Base-by-base conservation (phyloP, 1,139 yeast species). In the Hyphopichia wangnamkhiaoensis region DNA sequence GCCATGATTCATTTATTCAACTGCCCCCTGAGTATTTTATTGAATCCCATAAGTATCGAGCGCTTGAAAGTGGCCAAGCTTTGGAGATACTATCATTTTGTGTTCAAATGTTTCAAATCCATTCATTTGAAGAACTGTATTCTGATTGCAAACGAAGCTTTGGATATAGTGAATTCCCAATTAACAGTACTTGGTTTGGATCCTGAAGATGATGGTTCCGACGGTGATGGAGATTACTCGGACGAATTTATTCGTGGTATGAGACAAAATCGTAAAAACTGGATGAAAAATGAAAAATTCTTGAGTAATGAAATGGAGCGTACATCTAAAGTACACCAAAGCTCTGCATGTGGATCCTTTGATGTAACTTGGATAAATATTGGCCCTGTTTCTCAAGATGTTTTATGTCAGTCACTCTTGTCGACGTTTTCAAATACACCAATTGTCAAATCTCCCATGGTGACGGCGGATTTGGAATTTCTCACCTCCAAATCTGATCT, bases 81-180 rank as follows among this genome's bases (percentile, higher is more conserved):
- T 19, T 58, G 60, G 60, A 38, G 36, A 27, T 38, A 41, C 3
- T 58, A 49, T 38, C 44, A 46, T 28, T 55, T 49, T 33, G 31
- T 49, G 4, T 57, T 56, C 34, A 46, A 45, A 25, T 43, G 53
- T 5, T 58, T 55, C 43, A 52, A 48, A 27, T 37, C 42, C 26
- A 38, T 45, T 21, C 61, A 58, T 40, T 52, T 46, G 34, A 18
- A 46, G 23, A 52, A 51, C 37, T 44, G 54, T 14, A 39, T 41
- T 19, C 30, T 34, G 4, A 43, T 54, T 3, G 31, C 54, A 10
- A 32, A 32, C 13, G 41, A 43, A 26, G 52, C 56, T 1, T 34
- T 52, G 10, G 35, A 35, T 3, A 47, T 53, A 12, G 52, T 45
- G 2, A 37, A 46, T 19, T 38, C 35, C 13, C 59, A 55, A 25